phyloP scores from a whole-genome alignment of 495 filamentous ascomycete species.

The Aspergillus steynii region DNA sequence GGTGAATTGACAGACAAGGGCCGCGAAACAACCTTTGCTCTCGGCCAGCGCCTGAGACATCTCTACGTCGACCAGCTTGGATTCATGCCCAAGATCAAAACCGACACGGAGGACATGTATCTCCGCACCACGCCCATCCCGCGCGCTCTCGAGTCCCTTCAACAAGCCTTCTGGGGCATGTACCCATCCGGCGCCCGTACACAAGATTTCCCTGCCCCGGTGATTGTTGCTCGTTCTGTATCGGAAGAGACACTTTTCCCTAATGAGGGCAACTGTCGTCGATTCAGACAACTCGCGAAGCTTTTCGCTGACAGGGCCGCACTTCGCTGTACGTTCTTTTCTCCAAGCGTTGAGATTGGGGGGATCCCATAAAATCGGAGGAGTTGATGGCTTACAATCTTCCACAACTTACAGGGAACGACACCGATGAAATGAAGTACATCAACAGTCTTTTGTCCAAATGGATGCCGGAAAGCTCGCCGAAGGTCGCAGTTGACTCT shows the following conservation, averaged over 20 bases:
- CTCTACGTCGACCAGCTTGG: slow-evolving; percentile 87
- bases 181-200: slow-evolving; percentile 74
- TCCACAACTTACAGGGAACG: slow-evolving; percentile 56
- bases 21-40: slow-evolving; percentile 75
- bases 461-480: slow-evolving; percentile 74
- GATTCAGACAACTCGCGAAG: slow-evolving; percentile 76
- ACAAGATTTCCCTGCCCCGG: slow-evolving; percentile 64
- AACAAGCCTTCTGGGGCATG: slow-evolving; percentile 86
- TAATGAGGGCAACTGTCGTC: slow-evolving; percentile 81
- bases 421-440: slow-evolving; percentile 79
- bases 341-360: not conserved
- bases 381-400: slow-evolving; percentile 4
- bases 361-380: not conserved
- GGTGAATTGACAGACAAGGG: slow-evolving; percentile 89
- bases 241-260: slow-evolving; percentile 90
- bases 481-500: slow-evolving; percentile 75
- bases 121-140: slow-evolving; percentile 83
- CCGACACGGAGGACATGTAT: slow-evolving; percentile 70
- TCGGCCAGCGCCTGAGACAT: slow-evolving; percentile 74
- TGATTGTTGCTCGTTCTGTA: slow-evolving; percentile 70
- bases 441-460: slow-evolving; percentile 73
- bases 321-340: slow-evolving; percentile 56
- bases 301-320: slow-evolving; percentile 83
- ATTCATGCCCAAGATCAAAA: slow-evolving; percentile 74
- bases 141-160: slow-evolving; percentile 82